A percentile compares a stretch with the other conserved stretches of the same genome.
phyloP scores from a whole-genome alignment of 306 rosid genomes.

The Gleditsia sinensis region DNA sequence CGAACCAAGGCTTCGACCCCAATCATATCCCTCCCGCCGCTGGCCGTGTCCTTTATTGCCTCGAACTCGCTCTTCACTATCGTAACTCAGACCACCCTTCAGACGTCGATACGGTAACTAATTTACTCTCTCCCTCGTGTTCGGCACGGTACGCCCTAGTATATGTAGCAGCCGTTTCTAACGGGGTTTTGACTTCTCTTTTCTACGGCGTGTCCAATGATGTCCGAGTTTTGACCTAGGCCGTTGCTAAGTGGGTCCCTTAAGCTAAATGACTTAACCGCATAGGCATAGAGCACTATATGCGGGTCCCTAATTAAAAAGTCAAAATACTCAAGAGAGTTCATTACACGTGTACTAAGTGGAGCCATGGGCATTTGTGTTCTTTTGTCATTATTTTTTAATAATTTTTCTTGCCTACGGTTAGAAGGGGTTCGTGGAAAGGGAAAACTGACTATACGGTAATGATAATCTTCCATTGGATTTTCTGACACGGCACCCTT shows the following conservation, averaged over 20 bases:
- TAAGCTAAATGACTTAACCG: slow-evolving; percentile 37
- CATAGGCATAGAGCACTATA: neutral
- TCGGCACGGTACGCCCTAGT: neutral
- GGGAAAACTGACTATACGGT: slow-evolving; percentile 61
- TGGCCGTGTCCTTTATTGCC: slow-evolving; percentile 83
- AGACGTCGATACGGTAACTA: slow-evolving; percentile 65
- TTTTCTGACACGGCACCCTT: slow-evolving; percentile 69
- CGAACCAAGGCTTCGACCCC: slow-evolving; percentile 55
- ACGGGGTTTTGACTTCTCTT: slow-evolving; percentile 1
- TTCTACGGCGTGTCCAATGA: neutral
- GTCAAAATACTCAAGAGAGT: slow-evolving; percentile 51
- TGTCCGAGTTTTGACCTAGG: slow-evolving; percentile 56
- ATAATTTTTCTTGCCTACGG: neutral
- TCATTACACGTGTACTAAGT: slow-evolving; percentile 51
- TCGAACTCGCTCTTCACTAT: slow-evolving; percentile 81
- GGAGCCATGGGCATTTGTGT: neutral
- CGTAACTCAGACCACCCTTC: slow-evolving; percentile 47
- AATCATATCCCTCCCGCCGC: slow-evolving; percentile 45
- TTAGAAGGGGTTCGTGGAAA: slow-evolving; percentile 41
- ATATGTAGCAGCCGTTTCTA: neutral
- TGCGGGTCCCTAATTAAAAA: slow-evolving; percentile 57
- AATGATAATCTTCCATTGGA: slow-evolving; percentile 80
- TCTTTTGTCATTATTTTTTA: neutral
- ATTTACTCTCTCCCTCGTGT: neutral
- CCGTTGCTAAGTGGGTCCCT: slow-evolving; percentile 37